These are phyloP conservation scores for Isabelozyma pseudorhagii DNA, from an alignment of 805 yeast species.

Conservation along the genomic window DNA sequence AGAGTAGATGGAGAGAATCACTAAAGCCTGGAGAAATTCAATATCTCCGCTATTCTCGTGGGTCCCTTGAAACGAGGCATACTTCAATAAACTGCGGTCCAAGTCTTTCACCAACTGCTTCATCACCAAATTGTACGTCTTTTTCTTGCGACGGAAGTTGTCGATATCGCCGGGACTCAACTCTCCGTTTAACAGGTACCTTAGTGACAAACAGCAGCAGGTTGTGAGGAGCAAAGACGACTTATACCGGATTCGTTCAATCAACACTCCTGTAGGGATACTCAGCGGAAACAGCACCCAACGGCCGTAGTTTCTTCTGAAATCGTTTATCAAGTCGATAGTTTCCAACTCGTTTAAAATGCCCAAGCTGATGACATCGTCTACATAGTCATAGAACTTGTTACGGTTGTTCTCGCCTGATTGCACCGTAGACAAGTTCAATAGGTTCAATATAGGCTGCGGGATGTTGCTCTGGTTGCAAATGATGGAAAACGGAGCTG, in stretches of 20 bases:
- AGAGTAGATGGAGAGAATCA: constrained; percentile 63
- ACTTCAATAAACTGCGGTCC: constrained; percentile 37
- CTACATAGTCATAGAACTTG: constrained; percentile 14
- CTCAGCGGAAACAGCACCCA: constrained; percentile 73
- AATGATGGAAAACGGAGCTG: constrained; percentile 45
- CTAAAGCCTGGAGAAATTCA: constrained; percentile 68
- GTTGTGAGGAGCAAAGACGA: constrained; percentile 67
- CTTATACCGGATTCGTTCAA: constrained; percentile 44
- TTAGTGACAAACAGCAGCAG: constrained; percentile 59
- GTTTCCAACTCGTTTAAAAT: constrained; percentile 50
- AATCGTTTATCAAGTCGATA: constrained; percentile 48
- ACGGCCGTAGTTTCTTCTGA: constrained; percentile 66
- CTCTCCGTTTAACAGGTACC: constrained; percentile 39
- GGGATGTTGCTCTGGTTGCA: constrained; percentile 32
- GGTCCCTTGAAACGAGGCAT: constrained; percentile 19
- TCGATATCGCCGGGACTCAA: constrained; percentile 23
- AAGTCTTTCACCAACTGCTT: constrained; percentile 50
- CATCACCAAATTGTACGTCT: constrained; percentile 43
- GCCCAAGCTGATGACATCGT: constrained; percentile 51
- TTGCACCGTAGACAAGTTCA: constrained; percentile 10
- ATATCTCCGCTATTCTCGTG: constrained; percentile 25
- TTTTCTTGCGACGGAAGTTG: constrained; percentile 14
- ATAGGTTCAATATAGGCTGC: constrained; percentile 31
- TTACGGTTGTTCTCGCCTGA: constrained; percentile 4
- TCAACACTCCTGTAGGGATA: constrained; percentile 44